phyloP scores from a whole-genome alignment of 2,329 filamentous ascomycete genomes.

The Aspergillus novoparasiticus region DNA sequence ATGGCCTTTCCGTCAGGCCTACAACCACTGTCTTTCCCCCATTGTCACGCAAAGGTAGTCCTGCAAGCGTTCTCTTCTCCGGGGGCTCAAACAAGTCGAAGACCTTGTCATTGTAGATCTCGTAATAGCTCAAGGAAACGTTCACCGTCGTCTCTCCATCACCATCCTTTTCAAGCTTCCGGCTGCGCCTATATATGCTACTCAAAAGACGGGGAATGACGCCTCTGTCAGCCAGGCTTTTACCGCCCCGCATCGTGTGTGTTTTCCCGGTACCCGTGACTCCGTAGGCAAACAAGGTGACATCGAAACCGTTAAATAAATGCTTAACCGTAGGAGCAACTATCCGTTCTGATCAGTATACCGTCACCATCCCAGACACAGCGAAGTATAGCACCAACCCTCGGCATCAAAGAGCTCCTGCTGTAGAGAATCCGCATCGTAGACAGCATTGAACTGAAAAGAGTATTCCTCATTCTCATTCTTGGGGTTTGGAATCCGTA shows the following conservation, averaged over 20 bases:
- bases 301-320: slow-evolving; percentile 80
- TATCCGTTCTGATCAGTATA: slow-evolving; percentile 44
- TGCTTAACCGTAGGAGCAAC: slow-evolving; percentile 89
- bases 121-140: slow-evolving; percentile 86
- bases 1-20: slow-evolving; percentile 79
- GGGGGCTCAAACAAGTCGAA: slow-evolving; percentile 86
- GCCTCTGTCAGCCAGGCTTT: slow-evolving; percentile 81
- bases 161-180: slow-evolving; percentile 82
- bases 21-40: slow-evolving; percentile 85
- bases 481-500: slow-evolving; percentile 92
- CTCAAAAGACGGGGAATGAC: slow-evolving; percentile 85
- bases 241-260: slow-evolving; percentile 91
- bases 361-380: slow-evolving; percentile 1
- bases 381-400: slow-evolving; percentile 58
- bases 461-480: slow-evolving; percentile 89
- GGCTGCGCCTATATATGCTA: slow-evolving; percentile 79
- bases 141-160: slow-evolving; percentile 69
- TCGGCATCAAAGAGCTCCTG: slow-evolving; percentile 87
- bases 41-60: slow-evolving; percentile 81
- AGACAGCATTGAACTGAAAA: slow-evolving; percentile 93
- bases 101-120: slow-evolving; percentile 96
- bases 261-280: slow-evolving; percentile 94
- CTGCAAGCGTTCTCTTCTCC: slow-evolving; percentile 80
- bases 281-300: slow-evolving; percentile 90
- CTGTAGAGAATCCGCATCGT: slow-evolving; percentile 77